A percentile compares a stretch with the other conserved stretches of the same genome.
These are phyloP conservation scores for Xylaria acuta DNA, from an alignment of 495 filamentous ascomycete genomes.

Conservation along the genomic window DNA sequence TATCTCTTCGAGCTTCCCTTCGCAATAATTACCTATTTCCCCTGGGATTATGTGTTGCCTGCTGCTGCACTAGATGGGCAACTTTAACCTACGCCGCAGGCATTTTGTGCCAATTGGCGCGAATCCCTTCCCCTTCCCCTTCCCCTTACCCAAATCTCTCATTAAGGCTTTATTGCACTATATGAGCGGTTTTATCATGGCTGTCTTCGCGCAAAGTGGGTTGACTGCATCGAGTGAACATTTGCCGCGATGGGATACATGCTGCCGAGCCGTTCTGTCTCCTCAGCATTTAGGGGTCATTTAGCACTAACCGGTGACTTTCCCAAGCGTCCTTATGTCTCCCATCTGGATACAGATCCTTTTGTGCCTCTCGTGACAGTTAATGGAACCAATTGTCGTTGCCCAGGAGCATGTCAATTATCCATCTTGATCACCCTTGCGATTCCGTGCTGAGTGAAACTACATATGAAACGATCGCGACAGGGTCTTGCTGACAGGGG, in stretches of 20 bases:
- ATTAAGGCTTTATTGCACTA: not conserved
- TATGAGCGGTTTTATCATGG: not conserved
- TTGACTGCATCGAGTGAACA: not conserved
- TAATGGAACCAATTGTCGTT: not conserved
- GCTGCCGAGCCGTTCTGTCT: not conserved
- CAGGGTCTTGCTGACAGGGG: constrained; percentile 18
- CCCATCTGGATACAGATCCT: not conserved
- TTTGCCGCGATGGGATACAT: not conserved
- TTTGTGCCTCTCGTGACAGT: constrained; percentile 1
- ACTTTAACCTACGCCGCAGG: not conserved
- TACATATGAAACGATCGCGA: constrained; percentile 25
- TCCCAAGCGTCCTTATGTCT: not conserved
- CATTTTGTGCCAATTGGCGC: constrained; percentile 4
- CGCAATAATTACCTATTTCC: not conserved
- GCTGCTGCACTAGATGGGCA: not conserved
- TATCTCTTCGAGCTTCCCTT: not conserved
- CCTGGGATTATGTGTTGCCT: not conserved
- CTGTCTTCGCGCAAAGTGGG: not conserved
- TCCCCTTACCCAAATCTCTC: not conserved
- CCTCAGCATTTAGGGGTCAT: not conserved
- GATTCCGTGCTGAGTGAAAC: constrained; percentile 19
- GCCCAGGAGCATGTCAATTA: not conserved
- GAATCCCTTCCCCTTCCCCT: not conserved
- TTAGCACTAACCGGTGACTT: not conserved
- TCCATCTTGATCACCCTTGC: constrained; percentile 8